Evolutionary conservation across 768 basidiomycete species (phyloP), one percentile per base, ranked within the genome.

Genomic region (Auriculariales sp.): DNA sequence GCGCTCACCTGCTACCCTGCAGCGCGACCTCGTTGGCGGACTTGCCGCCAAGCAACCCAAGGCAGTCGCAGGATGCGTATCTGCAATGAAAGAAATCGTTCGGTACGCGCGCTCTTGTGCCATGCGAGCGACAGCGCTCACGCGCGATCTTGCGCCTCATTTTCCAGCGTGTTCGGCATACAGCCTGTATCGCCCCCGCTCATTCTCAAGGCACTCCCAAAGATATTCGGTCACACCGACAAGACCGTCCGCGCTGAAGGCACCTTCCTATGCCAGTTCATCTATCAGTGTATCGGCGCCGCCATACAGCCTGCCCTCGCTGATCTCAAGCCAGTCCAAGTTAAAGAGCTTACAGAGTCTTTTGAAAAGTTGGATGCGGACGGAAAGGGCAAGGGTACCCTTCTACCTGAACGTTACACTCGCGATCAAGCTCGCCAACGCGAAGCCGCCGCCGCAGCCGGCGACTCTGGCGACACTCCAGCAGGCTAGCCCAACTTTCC

Each of bases 231-330:
- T 3, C 95, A 99, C 60, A 81, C 79, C 14, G 95, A 99, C 66
- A 98, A 98, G 68, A 83, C 78, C 25, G 95, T 99, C 48, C 85
- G 95, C 52, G 79, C 87, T 1, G 95, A 99, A 66, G 95, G 94
- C 29, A 78, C 78, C 0, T 69, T 73, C 27, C 78, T 99, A 17
- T 72, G 79, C 0, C 80, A 83, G 57, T 67, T 69, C 0, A 65
- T 98, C 5, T 94, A 98, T 69, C 82, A 86, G 52, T 91, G 80
- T 62, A 79, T 98, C 49, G 94, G 89, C 54, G 58, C 78, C 48
- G 81, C 79, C 1, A 83, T 99, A 53, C 82, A 91, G 49, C 76
- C 88, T 44, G 89, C 80, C 71, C 68, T 99, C 19, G 68, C 76
- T 19, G 93, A 97, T 53, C 73, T 99, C 53, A 99, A 99, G 62